Base-by-base conservation (phyloP, 2,329 filamentous ascomycete species). In the Calonectria ilicicola region DNA sequence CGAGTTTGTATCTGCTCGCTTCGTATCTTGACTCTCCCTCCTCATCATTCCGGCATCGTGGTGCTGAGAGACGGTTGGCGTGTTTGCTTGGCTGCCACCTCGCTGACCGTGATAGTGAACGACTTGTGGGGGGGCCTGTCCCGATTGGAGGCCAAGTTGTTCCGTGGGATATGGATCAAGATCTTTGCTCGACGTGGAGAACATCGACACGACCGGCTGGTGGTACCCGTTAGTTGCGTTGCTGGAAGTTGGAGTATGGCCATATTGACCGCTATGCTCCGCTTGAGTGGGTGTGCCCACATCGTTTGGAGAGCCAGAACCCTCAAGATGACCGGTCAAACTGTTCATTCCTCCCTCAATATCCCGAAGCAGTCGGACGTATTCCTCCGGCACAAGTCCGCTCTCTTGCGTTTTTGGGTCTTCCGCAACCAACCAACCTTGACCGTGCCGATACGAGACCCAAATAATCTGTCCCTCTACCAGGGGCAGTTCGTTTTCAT, bases 341-440 rank as follows among this genome's bases (percentile, higher is more conserved):
- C 93, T 94, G 73, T 90, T 93, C 87, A 96, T 92, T 40, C 95
- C 96, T 23, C 96, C 96, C 83, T 98, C 95, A 68, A 98, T 98
- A 80, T 98, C 95, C 60, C 95, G 92, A 72, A 99, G 89, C 56
- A 99, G 87, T 19, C 97, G 92, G 49, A 99, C 97, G 81, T 98
- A 99, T 83, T 97, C 96, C 84, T 99, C 97, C 0, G 97, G 97
- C 2, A 99, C 97, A 42, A 99, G 89, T 1, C 97, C 97, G 80
- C 95, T 98, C 85, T 99, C 97, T 76, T 92, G 95, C 1, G 95
- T 98, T 83, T 95, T 96, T 15, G 96, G 96, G 80, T 99, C 97
- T 85, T 98, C 95, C 5, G 97, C 97, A 27, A 99, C 97, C 65
- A 99, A 89, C 97, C 97, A 99, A 68, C 97, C 97, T 84, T 98